These are phyloP conservation scores for Calonectria crousiana DNA, from an alignment of 2,329 filamentous ascomycete genomes.

Conservation along the genomic window DNA sequence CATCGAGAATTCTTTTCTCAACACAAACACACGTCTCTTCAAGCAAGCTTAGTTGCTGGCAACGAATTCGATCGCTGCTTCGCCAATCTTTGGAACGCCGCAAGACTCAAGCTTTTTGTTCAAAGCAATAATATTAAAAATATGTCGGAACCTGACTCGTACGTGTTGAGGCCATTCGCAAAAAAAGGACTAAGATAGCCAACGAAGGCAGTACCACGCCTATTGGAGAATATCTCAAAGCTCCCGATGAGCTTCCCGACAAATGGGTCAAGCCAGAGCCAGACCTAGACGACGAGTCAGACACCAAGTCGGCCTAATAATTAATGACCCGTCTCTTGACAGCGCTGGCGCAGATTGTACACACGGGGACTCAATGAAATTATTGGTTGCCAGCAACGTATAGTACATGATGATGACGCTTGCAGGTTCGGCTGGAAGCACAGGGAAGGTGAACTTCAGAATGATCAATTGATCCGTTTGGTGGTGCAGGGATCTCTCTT, in stretches of 20 bases:
- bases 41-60: not conserved
- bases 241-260: slow-evolving; percentile 26
- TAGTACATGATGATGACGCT: not conserved
- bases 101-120: not conserved
- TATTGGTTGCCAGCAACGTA: not conserved
- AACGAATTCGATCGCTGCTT: not conserved
- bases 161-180: not conserved
- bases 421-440: not conserved
- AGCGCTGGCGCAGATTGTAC: slow-evolving; percentile 6
- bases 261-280: slow-evolving; percentile 18
- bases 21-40: not conserved
- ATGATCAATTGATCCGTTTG: not conserved
- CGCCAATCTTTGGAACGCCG: not conserved
- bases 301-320: not conserved
- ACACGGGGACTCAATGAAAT: not conserved
- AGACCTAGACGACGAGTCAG: not conserved
- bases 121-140: slow-evolving; percentile 1
- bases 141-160: slow-evolving; percentile 12
- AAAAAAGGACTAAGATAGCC: slow-evolving; percentile 4
- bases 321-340: not conserved
- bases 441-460: not conserved
- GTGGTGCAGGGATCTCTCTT: not conserved
- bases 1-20: not conserved
- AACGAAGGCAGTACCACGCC: slow-evolving; percentile 14
- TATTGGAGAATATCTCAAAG: slow-evolving; percentile 20